phyloP scores from a whole-genome alignment of 768 basidiomycete genomes.

The Auricularia heimuer region DNA sequence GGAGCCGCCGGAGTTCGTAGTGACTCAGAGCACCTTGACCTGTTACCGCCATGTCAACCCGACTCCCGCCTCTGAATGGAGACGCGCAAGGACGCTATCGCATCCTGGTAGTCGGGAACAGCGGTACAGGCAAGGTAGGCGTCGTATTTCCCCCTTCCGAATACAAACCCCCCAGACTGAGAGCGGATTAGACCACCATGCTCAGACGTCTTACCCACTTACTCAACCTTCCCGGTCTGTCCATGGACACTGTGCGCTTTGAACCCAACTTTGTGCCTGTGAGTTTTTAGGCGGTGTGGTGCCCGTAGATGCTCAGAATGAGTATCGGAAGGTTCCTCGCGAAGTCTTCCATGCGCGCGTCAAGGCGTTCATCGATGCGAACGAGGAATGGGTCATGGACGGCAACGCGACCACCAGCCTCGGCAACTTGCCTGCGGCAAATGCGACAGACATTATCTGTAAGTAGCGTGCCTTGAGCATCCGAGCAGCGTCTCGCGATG shows the following conservation, averaged over 20 bases:
- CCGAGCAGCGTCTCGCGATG: not conserved
- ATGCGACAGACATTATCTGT: not conserved
- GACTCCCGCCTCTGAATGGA: conserved; percentile 28
- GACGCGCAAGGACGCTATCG: conserved; percentile 38
- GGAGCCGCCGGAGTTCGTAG: not conserved
- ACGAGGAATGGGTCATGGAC: not conserved
- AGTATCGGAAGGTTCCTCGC: conserved; percentile 10
- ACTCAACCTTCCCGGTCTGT: conserved; percentile 35
- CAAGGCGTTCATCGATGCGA: conserved; percentile 17
- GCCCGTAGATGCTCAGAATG: not conserved
- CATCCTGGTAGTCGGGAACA: conserved; percentile 42
- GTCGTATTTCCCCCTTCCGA: not conserved
- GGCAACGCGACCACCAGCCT: not conserved
- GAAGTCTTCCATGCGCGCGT: conserved; percentile 17
- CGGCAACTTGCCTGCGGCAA: not conserved
- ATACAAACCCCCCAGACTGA: not conserved
- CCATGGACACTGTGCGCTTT: conserved; percentile 41
- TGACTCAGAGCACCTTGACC: not conserved
- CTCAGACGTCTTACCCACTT: conserved; percentile 19
- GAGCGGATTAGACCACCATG: not conserved
- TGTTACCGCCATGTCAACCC: not conserved
- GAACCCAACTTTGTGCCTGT: conserved; percentile 35
- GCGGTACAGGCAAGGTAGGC: conserved; percentile 27
- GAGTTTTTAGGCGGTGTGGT: not conserved
- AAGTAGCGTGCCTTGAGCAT: not conserved